phyloP scores from a whole-genome alignment of 1,284 basidiomycete species.

The Cutaneotrichosporon sp. region DNA sequence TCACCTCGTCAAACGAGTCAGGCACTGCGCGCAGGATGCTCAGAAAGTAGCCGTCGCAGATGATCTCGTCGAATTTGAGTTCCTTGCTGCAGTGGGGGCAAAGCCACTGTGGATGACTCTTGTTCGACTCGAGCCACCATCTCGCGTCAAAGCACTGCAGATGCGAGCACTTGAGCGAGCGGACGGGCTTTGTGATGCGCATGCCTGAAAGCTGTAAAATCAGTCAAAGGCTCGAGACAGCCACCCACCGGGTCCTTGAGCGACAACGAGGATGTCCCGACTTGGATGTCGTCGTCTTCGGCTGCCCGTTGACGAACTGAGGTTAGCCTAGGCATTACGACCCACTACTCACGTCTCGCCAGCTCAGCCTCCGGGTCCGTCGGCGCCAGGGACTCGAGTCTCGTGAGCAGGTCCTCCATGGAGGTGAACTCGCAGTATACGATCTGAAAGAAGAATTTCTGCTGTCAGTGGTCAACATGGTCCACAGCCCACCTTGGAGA shows the following conservation, averaged over 20 bases:
- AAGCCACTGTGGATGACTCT: constrained; percentile 92
- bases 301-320: constrained; percentile 64
- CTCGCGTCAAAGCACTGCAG: constrained; percentile 94
- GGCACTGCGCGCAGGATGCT: constrained; percentile 54
- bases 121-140: constrained; percentile 93
- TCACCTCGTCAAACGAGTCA: constrained; percentile 82
- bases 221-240: constrained; percentile 4
- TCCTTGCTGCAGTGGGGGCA: constrained; percentile 92
- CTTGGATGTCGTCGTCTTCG: constrained; percentile 84
- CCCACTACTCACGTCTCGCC: constrained; percentile 15
- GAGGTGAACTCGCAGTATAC: constrained; percentile 76
- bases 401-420: constrained; percentile 65
- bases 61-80: constrained; percentile 76
- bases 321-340: background rate
- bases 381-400: constrained; percentile 28
- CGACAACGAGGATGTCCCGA: constrained; percentile 82
- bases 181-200: constrained; percentile 80
- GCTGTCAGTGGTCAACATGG: background rate
- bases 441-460: constrained; percentile 84
- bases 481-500: constrained; percentile 39
- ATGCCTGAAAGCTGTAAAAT: constrained; percentile 75
- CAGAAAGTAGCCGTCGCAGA: constrained; percentile 70
- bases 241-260: constrained; percentile 83
- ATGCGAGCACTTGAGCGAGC: constrained; percentile 83
- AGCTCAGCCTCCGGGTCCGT: constrained; percentile 31